Evolutionary conservation across 768 basidiomycete genomes (phyloP).

Genomic region (Naganishia randhawae): DNA sequence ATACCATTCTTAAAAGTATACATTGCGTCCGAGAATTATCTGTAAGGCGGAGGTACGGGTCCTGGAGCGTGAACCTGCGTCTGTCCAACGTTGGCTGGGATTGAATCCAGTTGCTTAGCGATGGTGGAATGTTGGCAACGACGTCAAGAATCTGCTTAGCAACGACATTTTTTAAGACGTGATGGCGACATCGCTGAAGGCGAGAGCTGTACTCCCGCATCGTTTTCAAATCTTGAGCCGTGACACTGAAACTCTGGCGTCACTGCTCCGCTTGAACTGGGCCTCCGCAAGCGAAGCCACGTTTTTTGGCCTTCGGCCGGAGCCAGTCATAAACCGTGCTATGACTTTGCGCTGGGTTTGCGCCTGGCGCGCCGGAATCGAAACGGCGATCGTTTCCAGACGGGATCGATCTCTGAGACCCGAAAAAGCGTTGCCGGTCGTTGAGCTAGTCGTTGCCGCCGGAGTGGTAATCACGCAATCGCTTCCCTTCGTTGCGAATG

Average conservation of each 20-base stretch:
- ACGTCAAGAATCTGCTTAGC: background rate
- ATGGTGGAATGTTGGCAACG: conserved; percentile 11
- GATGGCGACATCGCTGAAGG: conserved; percentile 19
- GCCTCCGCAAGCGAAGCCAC: no score
- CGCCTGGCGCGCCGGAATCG: background rate
- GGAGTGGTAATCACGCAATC: background rate
- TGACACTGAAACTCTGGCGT: background rate
- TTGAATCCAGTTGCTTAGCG: conserved; percentile 5
- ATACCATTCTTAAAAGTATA: conserved; percentile 8
- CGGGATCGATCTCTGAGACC: background rate
- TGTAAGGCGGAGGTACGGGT: background rate
- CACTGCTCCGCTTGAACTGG: background rate
- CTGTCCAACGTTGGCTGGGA: background rate
- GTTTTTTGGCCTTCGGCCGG: conserved; percentile 12
- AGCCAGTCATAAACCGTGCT: background rate
- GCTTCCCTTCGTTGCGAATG: background rate
- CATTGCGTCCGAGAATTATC: background rate
- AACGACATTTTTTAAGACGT: conserved; percentile 4
- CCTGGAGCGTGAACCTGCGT: background rate
- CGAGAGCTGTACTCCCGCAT: background rate
- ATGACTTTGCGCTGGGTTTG: background rate
- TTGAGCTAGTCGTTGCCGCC: conserved; percentile 1
- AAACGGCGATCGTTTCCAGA: conserved; percentile 7
- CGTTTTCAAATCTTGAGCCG: conserved; percentile 15
- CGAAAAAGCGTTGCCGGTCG: conserved; percentile 4